Conservation (phyloP, 75 land plant genomes). For the Selaginella tamariscina region DNA sequence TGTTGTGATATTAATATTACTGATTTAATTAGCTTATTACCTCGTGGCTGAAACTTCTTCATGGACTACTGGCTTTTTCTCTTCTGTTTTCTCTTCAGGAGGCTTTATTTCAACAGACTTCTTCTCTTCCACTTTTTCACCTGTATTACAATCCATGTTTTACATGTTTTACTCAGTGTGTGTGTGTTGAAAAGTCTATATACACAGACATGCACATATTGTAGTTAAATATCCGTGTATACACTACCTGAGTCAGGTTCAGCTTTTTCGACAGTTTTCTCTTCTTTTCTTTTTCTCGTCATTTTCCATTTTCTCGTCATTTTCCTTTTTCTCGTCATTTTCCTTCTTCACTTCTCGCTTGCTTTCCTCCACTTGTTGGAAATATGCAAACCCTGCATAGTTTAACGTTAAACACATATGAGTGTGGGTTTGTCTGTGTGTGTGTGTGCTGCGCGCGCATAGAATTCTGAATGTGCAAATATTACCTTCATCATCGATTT, state of each 20-base stretch:
- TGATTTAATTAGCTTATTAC: no score
- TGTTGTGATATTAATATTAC: no score
- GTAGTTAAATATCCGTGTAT: no score
- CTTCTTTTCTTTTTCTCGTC: background rate
- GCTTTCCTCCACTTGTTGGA: background rate
- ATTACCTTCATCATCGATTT: constrained; percentile 85
- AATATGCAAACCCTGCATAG: background rate
- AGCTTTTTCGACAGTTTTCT: background rate
- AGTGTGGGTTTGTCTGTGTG: no score
- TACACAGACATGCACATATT: no score
- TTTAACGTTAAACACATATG: background rate
- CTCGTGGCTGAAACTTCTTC: background rate
- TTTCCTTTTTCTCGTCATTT: background rate
- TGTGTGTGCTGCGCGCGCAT: no score
- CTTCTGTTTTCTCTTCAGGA: background rate
- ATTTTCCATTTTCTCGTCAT: background rate
- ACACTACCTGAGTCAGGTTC: no score
- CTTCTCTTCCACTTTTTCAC: background rate
- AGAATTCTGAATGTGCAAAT: no score
- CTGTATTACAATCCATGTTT: no score
- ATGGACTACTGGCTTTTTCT: background rate
- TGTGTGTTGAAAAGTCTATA: no score
- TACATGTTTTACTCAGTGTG: background rate
- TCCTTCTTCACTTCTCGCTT: background rate
- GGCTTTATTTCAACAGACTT: background rate